phyloP scores from a whole-genome alignment of 441 rosid species.

The Syzygium malaccense region DNA sequence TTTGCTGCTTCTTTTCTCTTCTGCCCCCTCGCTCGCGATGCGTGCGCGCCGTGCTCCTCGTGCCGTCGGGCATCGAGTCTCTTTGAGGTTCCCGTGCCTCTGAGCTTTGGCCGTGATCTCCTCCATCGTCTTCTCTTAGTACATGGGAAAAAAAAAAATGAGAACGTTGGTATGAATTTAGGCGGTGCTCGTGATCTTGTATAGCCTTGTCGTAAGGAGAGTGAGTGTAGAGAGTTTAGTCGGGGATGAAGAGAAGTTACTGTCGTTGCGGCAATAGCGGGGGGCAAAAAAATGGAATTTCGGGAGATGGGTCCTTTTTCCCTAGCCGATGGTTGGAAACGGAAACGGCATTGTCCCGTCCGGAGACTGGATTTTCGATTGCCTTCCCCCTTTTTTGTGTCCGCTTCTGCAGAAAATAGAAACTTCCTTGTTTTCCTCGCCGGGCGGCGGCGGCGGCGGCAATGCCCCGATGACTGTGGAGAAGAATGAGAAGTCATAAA shows the following conservation, averaged over 20 bases:
- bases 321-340: too few relatives aligned
- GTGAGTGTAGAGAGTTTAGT: accelerated
- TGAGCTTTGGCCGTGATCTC: not conserved
- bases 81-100: not conserved
- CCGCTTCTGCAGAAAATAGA: accelerated
- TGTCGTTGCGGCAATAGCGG: not conserved
- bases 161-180: accelerated
- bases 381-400: not conserved
- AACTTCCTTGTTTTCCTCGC: not conserved
- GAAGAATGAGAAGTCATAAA: not conserved
- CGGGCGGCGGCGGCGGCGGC: accelerated
- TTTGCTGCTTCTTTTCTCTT: not conserved
- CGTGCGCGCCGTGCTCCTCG: too few relatives aligned
- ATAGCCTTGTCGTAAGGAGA: not conserved
- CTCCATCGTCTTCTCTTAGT: not conserved
- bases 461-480: accelerated
- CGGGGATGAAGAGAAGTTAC: not conserved
- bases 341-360: accelerated
- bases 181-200: accelerated
- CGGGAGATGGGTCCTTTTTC: not conserved
- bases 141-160: not conserved
- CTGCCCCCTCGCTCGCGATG: not conserved
- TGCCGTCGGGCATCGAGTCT: too few relatives aligned
- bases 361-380: not conserved
- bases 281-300: not conserved